A percentile compares a stretch with the other conserved stretches of the same genome.
Evolutionary conservation across 2,329 filamentous ascomycete genomes (phyloP).

Genomic region (Botrytis deweyae): DNA sequence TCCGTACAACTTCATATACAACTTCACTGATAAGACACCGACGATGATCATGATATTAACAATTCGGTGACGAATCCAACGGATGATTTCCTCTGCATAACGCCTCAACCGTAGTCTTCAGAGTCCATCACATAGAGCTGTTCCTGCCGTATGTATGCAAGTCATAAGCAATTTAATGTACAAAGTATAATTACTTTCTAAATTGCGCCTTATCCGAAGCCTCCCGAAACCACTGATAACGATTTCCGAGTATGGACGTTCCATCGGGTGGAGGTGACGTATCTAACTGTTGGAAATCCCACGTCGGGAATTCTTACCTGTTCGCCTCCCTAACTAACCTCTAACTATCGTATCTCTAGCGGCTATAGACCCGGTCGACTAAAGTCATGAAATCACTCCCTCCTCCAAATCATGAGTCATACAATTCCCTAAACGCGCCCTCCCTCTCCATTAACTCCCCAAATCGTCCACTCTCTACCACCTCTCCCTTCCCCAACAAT

Average conservation of each 20-base stretch:
- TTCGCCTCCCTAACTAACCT: not conserved
- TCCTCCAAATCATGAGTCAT: constrained; percentile 21
- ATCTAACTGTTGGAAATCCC: not conserved
- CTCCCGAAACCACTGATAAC: not conserved
- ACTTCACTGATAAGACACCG: constrained; percentile 2
- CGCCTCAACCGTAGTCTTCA: not conserved
- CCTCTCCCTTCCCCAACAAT: constrained; percentile 16
- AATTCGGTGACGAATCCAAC: not conserved
- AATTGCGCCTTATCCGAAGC: not conserved
- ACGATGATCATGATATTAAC: not conserved
- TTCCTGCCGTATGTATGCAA: not conserved
- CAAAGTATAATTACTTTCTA: not conserved
- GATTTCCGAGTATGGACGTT: not conserved
- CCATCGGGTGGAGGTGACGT: not conserved
- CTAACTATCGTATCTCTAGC: not conserved
- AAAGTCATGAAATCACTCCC: not conserved
- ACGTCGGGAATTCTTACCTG: not conserved
- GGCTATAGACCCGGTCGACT: not conserved
- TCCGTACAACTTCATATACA: not conserved
- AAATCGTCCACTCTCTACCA: constrained; percentile 12
- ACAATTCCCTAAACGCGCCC: constrained; percentile 40
- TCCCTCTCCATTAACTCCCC: constrained; percentile 4
- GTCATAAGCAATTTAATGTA: not conserved
- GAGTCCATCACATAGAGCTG: not conserved
- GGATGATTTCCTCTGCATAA: constrained; percentile 6